These are phyloP conservation scores for Myotisia sp. DNA, from an alignment of 2,329 filamentous ascomycete species.

Conservation along the genomic window DNA sequence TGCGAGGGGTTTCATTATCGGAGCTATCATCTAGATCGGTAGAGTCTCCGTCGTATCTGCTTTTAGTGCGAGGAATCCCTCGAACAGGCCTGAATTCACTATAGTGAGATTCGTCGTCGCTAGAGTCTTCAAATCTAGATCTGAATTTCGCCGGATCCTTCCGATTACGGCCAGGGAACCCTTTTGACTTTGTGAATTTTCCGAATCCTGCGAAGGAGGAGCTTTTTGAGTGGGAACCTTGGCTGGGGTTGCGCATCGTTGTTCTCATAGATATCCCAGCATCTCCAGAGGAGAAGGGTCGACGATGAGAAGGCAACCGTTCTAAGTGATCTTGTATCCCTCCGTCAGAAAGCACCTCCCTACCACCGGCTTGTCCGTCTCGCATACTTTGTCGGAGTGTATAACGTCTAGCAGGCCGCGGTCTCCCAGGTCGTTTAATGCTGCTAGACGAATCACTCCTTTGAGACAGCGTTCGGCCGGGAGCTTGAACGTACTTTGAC, in stretches of 20 bases:
- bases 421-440: slow-evolving; percentile 52
- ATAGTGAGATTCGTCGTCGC: slow-evolving; percentile 51
- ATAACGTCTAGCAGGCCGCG: slow-evolving; percentile 34
- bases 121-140: slow-evolving; percentile 57
- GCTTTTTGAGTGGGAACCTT: slow-evolving; percentile 20
- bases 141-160: slow-evolving; percentile 19
- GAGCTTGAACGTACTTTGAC: slow-evolving; percentile 4
- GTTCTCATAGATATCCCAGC: slow-evolving; percentile 31
- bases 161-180: slow-evolving; percentile 13
- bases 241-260: slow-evolving; percentile 36
- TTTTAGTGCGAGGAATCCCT: slow-evolving; percentile 45
- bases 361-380: slow-evolving; percentile 25
- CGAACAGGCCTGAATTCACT: slow-evolving; percentile 39
- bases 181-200: slow-evolving; percentile 21
- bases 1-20: slow-evolving; percentile 32
- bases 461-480: slow-evolving; percentile 45
- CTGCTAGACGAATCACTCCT: slow-evolving; percentile 59
- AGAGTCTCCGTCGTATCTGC: slow-evolving; percentile 47
- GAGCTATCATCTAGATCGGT: slow-evolving; percentile 49
- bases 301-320: slow-evolving; percentile 3
- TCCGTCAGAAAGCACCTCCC: slow-evolving; percentile 2
- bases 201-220: slow-evolving; percentile 28
- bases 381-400: slow-evolving; percentile 66
- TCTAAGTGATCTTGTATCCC: no score
- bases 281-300: slow-evolving; percentile 31